Percentiles rank a stretch among this genome's conserved stretches.
These are phyloP conservation scores for Ceratocystis cubensis DNA, from an alignment of 2,329 filamentous ascomycete genomes.

Conservation along the genomic window DNA sequence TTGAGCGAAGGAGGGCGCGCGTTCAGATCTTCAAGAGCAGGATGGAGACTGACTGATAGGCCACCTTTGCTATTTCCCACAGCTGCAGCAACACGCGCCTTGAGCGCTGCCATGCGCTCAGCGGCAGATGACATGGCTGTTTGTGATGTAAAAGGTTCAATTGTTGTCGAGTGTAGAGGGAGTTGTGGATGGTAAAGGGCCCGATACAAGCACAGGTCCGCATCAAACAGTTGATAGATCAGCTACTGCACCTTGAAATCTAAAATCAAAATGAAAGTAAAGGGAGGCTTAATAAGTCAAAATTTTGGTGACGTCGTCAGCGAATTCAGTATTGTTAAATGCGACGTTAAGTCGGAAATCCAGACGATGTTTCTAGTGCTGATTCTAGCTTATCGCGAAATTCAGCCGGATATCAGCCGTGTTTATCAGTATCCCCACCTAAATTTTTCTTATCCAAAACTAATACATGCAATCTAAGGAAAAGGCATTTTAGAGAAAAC, in stretches of 20 bases:
- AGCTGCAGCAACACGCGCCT: slow-evolving; percentile 65
- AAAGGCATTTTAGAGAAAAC: not conserved
- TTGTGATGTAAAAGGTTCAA: not conserved
- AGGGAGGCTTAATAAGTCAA: not conserved
- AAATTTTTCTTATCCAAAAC: slow-evolving; percentile 8
- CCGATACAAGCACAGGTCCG: no score
- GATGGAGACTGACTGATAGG: slow-evolving; percentile 63
- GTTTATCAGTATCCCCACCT: slow-evolving; percentile 4
- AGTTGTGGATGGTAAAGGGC: no score
- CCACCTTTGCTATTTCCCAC: slow-evolving; percentile 54
- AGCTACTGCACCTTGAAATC: not conserved
- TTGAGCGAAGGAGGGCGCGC: slow-evolving; percentile 31
- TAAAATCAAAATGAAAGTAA: not conserved
- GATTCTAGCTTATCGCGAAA: not conserved
- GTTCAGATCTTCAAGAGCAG: slow-evolving; percentile 51
- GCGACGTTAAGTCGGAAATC: not conserved
- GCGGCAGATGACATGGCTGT: slow-evolving; percentile 43
- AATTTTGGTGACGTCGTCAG: no score
- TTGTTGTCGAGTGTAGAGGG: not conserved
- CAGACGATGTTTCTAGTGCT: not conserved
- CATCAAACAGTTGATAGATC: not conserved
- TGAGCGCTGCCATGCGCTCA: slow-evolving; percentile 62
- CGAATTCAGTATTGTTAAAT: not conserved
- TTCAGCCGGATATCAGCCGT: slow-evolving; percentile 10
- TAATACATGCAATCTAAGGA: not conserved